Conservation (phyloP, 2,329 filamentous ascomycete species). For the Ilyonectria mors-panacis region DNA sequence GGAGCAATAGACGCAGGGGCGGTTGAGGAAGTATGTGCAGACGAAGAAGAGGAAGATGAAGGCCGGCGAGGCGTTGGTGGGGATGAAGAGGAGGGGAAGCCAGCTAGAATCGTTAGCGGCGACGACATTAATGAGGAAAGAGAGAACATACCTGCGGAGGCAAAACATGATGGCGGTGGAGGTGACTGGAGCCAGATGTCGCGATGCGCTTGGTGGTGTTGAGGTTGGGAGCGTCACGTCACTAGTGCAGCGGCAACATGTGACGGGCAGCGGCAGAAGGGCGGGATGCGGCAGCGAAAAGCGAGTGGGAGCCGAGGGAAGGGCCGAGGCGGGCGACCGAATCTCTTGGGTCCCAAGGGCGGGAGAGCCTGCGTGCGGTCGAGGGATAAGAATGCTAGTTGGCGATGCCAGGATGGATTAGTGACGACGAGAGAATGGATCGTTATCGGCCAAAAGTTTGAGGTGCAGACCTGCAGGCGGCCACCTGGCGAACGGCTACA, state of each 20-base stretch:
- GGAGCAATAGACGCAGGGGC: constrained; percentile 98
- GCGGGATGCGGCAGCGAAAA: neutral
- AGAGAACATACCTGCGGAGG: constrained; percentile 66
- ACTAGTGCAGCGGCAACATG: constrained; percentile 28
- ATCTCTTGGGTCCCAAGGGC: neutral
- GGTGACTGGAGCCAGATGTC: constrained; percentile 14
- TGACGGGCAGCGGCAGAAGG: constrained; percentile 14
- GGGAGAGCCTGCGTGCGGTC: neutral
- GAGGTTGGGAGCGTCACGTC: constrained; percentile 25
- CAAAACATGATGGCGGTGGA: constrained; percentile 68
- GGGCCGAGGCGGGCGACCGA: neutral
- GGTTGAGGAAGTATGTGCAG: constrained; percentile 95
- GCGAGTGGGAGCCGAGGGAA: neutral
- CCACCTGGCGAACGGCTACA: constrained; percentile 14
- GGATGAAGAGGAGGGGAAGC: constrained; percentile 90
- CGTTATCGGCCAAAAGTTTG: constrained; percentile 20
- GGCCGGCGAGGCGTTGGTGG: constrained; percentile 86
- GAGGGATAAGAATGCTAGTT: constrained; percentile 30
- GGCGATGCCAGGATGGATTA: constrained; percentile 32
- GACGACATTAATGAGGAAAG: constrained; percentile 26
- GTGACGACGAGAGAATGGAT: constrained; percentile 1
- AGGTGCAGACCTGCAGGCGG: constrained; percentile 19
- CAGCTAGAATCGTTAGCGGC: constrained; percentile 67
- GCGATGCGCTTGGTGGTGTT: constrained; percentile 30
- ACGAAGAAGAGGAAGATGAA: constrained; percentile 92